Evolutionary conservation across 306 rosid genomes (phyloP), one percentile per base, ranked within the genome.

Genomic region (Amphicarpaea edgeworthii): DNA sequence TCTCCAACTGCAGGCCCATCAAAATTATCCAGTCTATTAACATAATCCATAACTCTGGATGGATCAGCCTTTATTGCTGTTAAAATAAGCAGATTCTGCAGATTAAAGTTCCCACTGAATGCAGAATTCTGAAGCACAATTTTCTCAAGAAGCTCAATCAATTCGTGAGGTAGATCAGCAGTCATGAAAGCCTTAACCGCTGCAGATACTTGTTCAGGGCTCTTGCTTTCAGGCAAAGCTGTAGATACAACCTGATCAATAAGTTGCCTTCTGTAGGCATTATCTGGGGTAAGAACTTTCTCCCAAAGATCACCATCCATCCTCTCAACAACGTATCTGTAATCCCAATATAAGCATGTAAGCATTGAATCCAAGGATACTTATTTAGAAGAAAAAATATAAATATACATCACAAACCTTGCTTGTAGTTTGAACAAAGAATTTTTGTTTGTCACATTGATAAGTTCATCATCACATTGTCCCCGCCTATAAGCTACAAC

Each of bases 171-270:
- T 77, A 96, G 82, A 85, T 96, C 99, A 38, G 99, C 99, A 28
- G 99, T 96, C 99, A 96, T 96, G 85, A 96, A 96, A 77, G 98
- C 99, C 86, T 96, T 96, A 73, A 96, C 99, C 80, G 99, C 85
- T 17, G 99, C 99, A 79, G 99, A 96, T 77, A 96, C 99, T 85
- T 96, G 99, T 76, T 96, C 99, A 3, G 99, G 99, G 84, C 98
- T 96, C 86, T 96, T 96, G 97, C 99, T 96, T 86, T 96, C 99
- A 8, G 99, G 99, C 81, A 96, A 85, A 83, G 99, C 99, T 50
- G 99, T 92, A 61, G 99, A 92, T 51, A 96, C 98, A 66, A 95
- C 98, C 83, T 95, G 99, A 88, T 92, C 99, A 46, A 96, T 96
- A 63, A 96, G 97, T 82, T 96, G 99, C 82, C 98, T 92, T 83